phyloP scores from a whole-genome alignment of 148 eudicot genomes.

The Pouteria glomerata region DNA sequence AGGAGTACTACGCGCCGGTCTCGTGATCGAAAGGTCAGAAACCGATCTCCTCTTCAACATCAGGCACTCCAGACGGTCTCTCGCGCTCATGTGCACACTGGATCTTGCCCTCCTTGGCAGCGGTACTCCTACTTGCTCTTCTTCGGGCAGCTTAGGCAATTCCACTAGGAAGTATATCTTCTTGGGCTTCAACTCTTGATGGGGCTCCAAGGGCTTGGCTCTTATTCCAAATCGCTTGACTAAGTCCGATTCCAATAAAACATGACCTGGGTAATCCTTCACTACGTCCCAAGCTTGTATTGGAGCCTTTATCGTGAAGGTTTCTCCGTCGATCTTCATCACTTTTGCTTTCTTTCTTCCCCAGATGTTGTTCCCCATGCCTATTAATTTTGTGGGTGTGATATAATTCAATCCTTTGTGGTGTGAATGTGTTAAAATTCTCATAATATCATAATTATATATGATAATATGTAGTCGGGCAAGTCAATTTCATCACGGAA shows the following conservation, averaged over 20 bases:
- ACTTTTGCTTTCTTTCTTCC: conserved; percentile 48
- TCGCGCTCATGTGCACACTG: conserved; percentile 21
- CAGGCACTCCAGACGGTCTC: conserved; percentile 27
- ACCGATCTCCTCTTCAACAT: conserved; percentile 30
- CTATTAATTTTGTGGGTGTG: not conserved
- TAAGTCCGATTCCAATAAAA: conserved; percentile 53
- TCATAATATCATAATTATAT: too few species aligned
- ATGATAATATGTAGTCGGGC: too few species aligned
- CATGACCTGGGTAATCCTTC: conserved; percentile 57
- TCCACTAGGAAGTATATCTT: conserved; percentile 68
- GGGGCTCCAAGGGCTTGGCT: conserved; percentile 47
- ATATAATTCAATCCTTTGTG: not conserved
- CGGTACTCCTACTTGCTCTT: too few species aligned
- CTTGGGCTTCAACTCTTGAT: conserved; percentile 36
- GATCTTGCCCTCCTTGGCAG: conserved; percentile 33
- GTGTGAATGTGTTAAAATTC: conserved; percentile 5
- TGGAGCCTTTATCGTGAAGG: conserved; percentile 50
- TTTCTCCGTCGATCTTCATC: conserved; percentile 76
- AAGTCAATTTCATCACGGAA: too few species aligned
- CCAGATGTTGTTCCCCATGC: conserved; percentile 63
- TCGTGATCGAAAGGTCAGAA: conserved; percentile 27
- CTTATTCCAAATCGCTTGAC: conserved; percentile 53
- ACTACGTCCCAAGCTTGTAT: conserved; percentile 43
- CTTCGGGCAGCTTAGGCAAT: conserved; percentile 41
- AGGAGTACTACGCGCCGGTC: not conserved